These are phyloP conservation scores for Hydnomerulius pinastri DNA, from an alignment of 768 basidiomycete genomes.

Conservation along the genomic window DNA sequence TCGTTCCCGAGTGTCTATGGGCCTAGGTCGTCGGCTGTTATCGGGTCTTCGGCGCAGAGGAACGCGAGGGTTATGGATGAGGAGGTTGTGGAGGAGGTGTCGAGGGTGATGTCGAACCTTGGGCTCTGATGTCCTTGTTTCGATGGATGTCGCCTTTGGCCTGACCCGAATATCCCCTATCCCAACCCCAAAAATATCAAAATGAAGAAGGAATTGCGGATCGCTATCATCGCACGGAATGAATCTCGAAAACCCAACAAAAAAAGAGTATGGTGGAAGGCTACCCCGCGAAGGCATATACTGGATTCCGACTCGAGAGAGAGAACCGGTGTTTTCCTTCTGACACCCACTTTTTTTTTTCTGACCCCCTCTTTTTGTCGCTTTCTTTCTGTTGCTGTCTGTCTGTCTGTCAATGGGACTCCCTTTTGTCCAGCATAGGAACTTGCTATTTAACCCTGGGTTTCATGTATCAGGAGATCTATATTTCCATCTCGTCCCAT, in stretches of 20 bases:
- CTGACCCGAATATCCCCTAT: too few species aligned
- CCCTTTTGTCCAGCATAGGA: conserved; percentile 27
- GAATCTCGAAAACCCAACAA: background rate
- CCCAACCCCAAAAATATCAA: conserved; percentile 5
- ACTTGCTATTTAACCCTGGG: conserved; percentile 36
- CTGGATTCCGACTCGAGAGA: too few species aligned
- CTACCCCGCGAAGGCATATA: background rate
- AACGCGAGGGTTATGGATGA: conserved; percentile 47
- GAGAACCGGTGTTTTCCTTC: conserved; percentile 10
- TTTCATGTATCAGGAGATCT: conserved; percentile 30
- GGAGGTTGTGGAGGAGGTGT: conserved; percentile 66
- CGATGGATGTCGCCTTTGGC: too few species aligned
- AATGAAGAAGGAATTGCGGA: conserved; percentile 2
- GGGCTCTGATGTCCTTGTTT: conserved; percentile 45
- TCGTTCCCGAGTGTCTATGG: conserved; percentile 87
- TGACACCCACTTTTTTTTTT: conserved; percentile 19
- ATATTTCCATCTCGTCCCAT: conserved; percentile 25
- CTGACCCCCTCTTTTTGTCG: conserved; percentile 1
- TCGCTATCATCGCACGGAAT: conserved; percentile 5
- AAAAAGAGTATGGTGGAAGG: conserved; percentile 9
- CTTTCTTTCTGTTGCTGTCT: background rate
- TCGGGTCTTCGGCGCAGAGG: conserved; percentile 47
- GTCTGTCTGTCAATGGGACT: conserved; percentile 29
- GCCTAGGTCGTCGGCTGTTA: conserved; percentile 51
- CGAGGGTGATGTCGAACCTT: conserved; percentile 76